phyloP scores from a whole-genome alignment of 116 monocot genomes.

The Cymodocea nodosa region DNA sequence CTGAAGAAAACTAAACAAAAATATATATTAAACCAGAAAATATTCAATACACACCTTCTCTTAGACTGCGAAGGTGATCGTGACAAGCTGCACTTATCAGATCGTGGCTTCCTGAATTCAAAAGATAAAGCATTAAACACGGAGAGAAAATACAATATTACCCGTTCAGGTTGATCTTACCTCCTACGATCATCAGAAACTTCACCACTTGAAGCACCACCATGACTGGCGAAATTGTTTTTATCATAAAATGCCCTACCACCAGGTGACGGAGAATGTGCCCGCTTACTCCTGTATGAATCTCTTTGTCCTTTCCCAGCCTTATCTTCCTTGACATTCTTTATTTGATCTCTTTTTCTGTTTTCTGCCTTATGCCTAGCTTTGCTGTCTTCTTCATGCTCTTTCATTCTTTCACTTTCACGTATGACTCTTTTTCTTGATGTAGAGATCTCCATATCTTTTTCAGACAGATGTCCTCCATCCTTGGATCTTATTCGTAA shows the following conservation, averaged over 20 bases:
- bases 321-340: conserved; percentile 41
- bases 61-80: conserved; percentile 55
- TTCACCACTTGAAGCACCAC: conserved; percentile 52
- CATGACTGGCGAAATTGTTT: conserved; percentile 24
- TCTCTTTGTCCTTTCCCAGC: conserved; percentile 24
- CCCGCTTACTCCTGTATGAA: conserved; percentile 28
- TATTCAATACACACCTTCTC: conserved; percentile 44
- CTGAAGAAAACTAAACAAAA: background rate
- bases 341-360: conserved; percentile 34
- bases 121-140: background rate
- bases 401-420: conserved; percentile 23
- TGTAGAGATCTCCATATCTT: conserved; percentile 23
- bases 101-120: conserved; percentile 45
- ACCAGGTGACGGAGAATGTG: conserved; percentile 52
- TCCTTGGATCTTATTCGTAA: conserved; percentile 21
- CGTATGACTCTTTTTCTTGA: conserved; percentile 30
- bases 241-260: conserved; percentile 35
- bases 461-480: conserved; percentile 14
- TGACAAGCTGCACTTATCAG: conserved; percentile 37
- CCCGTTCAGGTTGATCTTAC: conserved; percentile 14
- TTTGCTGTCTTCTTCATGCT: conserved; percentile 29
- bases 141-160: conserved; percentile 3
- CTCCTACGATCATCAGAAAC: conserved; percentile 57
- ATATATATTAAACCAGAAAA: no score
- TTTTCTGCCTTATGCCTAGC: conserved; percentile 37